phyloP scores from a whole-genome alignment of 2,329 filamentous ascomycete genomes.

The Aspergillus sp. region DNA sequence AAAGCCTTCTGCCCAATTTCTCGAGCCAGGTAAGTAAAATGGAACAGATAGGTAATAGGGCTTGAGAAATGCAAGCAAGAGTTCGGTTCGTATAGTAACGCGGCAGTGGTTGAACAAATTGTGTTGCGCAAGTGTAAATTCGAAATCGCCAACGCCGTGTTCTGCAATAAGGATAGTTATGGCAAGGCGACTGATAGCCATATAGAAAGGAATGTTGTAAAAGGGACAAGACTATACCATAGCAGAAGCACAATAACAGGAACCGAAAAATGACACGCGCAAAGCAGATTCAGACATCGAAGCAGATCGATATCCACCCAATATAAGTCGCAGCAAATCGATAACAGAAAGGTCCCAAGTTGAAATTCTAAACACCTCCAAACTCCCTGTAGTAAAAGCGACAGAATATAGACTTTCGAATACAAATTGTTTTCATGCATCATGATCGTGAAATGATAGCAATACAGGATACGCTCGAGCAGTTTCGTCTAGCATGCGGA shows the following conservation, averaged over 20 bases:
- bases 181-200: slow-evolving; percentile 5
- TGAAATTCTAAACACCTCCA: slow-evolving; percentile 24
- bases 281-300: slow-evolving; percentile 7
- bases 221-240: slow-evolving; percentile 12
- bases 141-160: slow-evolving; percentile 25
- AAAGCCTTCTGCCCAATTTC: not conserved
- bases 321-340: slow-evolving; percentile 1
- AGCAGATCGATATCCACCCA: slow-evolving; percentile 6
- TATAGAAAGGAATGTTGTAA: slow-evolving; percentile 5
- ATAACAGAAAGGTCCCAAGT: not conserved
- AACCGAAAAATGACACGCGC: slow-evolving; percentile 4
- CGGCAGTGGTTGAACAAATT: slow-evolving; percentile 1
- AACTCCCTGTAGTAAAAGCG: slow-evolving; percentile 25
- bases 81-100: not conserved
- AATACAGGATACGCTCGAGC: slow-evolving; percentile 22
- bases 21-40: not conserved
- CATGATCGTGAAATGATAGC: slow-evolving; percentile 29
- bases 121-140: slow-evolving; percentile 9
- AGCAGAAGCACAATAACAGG: slow-evolving; percentile 4
- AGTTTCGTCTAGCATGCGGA: slow-evolving; percentile 12
- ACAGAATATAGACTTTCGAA: slow-evolving; percentile 22
- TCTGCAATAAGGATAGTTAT: slow-evolving; percentile 21
- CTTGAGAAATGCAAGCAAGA: not conserved
- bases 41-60: not conserved
- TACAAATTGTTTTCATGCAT: slow-evolving; percentile 35